Evolutionary conservation across 805 yeast genomes (phyloP), one percentile per base, ranked within the genome.

Genomic region (Zygoascus biomembranicola): DNA sequence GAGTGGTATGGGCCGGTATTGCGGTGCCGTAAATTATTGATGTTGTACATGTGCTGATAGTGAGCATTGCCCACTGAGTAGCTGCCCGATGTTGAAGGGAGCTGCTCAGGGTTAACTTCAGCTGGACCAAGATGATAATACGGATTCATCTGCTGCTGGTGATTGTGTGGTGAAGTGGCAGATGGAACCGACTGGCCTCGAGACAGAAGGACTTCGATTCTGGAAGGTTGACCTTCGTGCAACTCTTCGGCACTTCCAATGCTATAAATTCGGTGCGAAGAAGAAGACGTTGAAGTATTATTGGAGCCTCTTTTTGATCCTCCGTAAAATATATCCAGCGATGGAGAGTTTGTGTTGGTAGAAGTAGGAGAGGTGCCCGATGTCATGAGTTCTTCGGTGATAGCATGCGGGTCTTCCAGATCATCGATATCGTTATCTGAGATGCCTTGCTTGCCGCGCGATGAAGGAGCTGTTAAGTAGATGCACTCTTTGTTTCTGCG

Each of bases 401-500:
- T n/a, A 4, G 39, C 5, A n/a, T 13, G 39, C 13, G 16, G 10
- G 16, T 35, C 39, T 11, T 35, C 39, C 8, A n/a, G 13, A 13
- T 35, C 39, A 13, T 35, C 39, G 5, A 35, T 11, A 8, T 35
- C 39, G 39, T 35, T 35, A 35, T 35, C 39, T 11, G 39, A 35
- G 16, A 35, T 11, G 16, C 39, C 39, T 35, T 35, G 3, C 8
- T 35, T 35, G 5, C 16, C 39, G 9, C 39, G 39, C 16, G 39
- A 35, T 13, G 39, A 8, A 35, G 39, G 3, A 35, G 16, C 39
- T 11, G 39, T 18, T 20, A 18, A 20, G 37, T 59, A 61, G 3
- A 49, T 50, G 48, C 64, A 61, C 26, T 57, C 58, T 47, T 54
- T 51, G 39, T 53, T 49, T 13, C 61, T 54, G 19, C 50, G 49